Percentiles rank a stretch among this genome's conserved stretches.
Evolutionary conservation across 2,329 filamentous ascomycete species (phyloP).

Genomic region (Phialophora expanda): DNA sequence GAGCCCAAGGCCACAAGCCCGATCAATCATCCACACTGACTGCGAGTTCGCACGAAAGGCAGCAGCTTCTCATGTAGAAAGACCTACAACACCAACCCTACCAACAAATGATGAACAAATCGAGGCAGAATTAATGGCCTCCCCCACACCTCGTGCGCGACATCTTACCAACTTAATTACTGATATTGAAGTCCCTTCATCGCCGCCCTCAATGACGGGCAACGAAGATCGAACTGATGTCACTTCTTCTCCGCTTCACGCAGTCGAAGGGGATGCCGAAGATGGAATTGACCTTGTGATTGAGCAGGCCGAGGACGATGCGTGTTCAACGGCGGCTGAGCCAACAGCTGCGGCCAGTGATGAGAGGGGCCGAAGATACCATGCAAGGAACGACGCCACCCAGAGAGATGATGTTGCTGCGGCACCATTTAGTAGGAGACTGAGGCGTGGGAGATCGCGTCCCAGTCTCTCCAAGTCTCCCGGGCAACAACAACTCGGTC

Average conservation of each 20-base stretch:
- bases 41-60: conserved; percentile 35
- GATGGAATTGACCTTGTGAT: conserved; percentile 26
- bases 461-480: neutral
- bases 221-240: conserved; percentile 26
- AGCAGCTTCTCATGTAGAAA: conserved; percentile 26
- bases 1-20: conserved; percentile 48
- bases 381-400: neutral
- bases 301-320: neutral
- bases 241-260: conserved; percentile 31
- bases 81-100: conserved; percentile 36
- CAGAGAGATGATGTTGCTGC: neutral
- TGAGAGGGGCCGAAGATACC: neutral
- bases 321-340: neutral
- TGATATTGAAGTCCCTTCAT: conserved; percentile 39
- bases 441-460: neutral
- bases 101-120: conserved; percentile 31
- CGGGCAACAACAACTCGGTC: neutral
- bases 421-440: neutral
- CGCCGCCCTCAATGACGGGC: conserved; percentile 37
- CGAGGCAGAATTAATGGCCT: conserved; percentile 35
- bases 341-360: neutral
- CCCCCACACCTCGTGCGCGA: conserved; percentile 39
- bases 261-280: conserved; percentile 19
- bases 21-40: conserved; percentile 23
- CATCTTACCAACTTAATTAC: conserved; percentile 28